Evolutionary conservation across 2,329 filamentous ascomycete species (phyloP).

Genomic region (Apiospora phragmitis): DNA sequence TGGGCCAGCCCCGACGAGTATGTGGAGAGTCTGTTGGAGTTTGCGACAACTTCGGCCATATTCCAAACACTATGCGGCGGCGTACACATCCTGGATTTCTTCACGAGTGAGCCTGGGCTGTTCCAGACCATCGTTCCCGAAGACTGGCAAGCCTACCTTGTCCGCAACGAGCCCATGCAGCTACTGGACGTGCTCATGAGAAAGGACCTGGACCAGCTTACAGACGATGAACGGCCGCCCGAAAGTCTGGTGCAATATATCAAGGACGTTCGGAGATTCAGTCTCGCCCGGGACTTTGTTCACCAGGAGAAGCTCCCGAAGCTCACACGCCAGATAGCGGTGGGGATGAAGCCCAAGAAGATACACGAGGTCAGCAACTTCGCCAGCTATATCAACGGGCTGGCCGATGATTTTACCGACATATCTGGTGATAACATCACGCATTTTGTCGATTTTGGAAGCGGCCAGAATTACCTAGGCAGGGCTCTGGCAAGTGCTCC

Average conservation of each 20-base stretch:
- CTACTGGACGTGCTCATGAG: conserved; percentile 81
- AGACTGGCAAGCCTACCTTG: conserved; percentile 82
- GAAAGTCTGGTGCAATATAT: conserved; percentile 71
- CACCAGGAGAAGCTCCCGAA: conserved; percentile 49
- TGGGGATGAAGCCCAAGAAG: conserved; percentile 97
- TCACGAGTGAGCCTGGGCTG: conserved; percentile 80
- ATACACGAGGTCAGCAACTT: conserved; percentile 91
- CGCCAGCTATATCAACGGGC: conserved; percentile 73
- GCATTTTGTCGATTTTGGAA: conserved; percentile 94
- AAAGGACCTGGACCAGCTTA: conserved; percentile 61
- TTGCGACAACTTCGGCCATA: conserved; percentile 71
- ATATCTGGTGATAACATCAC: conserved; percentile 64
- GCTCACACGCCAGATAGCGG: conserved; percentile 69
- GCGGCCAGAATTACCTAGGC: conserved; percentile 94
- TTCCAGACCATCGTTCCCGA: conserved; percentile 75
- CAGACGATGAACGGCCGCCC: conserved; percentile 40
- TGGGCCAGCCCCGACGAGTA: conserved; percentile 77
- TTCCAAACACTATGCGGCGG: conserved; percentile 92
- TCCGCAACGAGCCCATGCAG: conserved; percentile 68
- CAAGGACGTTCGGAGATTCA: conserved; percentile 66
- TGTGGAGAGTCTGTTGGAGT: conserved; percentile 73
- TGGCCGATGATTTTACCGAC: conserved; percentile 58
- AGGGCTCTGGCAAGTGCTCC: conserved; percentile 81
- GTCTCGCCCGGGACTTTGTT: conserved; percentile 63
- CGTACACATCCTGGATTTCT: conserved; percentile 96